Conservation (phyloP, 163 green algal genomes). For the Chlorella variabilis region DNA sequence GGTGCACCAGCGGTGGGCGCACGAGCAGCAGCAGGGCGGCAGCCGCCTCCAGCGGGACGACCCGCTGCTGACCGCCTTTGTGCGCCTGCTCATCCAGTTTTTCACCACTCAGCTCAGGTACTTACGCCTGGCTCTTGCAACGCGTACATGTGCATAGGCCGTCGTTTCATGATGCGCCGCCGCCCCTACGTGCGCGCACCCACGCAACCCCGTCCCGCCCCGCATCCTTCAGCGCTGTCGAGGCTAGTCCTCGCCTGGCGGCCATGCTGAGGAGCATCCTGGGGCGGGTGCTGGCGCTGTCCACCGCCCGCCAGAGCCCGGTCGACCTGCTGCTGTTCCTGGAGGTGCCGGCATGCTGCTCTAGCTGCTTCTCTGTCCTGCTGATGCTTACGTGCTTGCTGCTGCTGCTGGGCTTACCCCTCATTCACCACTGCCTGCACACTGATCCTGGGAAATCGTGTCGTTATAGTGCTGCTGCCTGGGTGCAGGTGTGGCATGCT, state of each 20-base stretch:
- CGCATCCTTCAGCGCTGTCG: background rate
- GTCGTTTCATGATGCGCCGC: too few relatives aligned
- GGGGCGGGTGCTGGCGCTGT: constrained; percentile 2
- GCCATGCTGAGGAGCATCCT: constrained; percentile 8
- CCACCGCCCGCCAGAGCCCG: constrained; percentile 8
- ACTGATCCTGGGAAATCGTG: background rate
- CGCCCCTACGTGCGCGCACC: too few relatives aligned
- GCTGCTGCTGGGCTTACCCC: background rate
- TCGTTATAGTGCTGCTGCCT: background rate
- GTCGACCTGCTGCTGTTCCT: constrained; percentile 27
- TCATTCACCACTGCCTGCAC: background rate
- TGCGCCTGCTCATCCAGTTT: constrained; percentile 35
- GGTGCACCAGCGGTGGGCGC: constrained; percentile 29
- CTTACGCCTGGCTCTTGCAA: too few relatives aligned
- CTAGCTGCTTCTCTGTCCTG: background rate
- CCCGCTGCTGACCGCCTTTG: constrained; percentile 5
- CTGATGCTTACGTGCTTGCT: background rate
- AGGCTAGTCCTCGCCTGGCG: background rate
- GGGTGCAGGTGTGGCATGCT: constrained; percentile 36
- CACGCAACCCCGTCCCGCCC: too few relatives aligned
- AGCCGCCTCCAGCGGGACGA: background rate
- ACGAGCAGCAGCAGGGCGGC: background rate
- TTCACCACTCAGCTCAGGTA: constrained; percentile 18
- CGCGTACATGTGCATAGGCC: too few relatives aligned
- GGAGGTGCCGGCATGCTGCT: background rate